Conservation (phyloP, 2,329 filamentous ascomycete genomes). For the Paraconiothyrium sp. region DNA sequence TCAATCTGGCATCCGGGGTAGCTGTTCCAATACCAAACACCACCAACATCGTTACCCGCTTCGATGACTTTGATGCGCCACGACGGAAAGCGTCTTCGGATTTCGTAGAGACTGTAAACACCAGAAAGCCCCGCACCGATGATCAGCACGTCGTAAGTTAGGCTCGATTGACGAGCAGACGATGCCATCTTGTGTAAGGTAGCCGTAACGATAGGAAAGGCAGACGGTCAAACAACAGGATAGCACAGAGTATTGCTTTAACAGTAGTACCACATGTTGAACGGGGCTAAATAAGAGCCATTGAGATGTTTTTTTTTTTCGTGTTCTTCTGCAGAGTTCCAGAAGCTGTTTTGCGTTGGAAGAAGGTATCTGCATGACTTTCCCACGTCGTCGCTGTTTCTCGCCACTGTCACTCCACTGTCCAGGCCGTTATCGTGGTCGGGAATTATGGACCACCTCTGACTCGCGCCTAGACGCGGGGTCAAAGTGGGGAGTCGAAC, state of each 20-base stretch:
- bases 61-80: constrained; percentile 34
- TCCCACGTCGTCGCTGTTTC: neutral
- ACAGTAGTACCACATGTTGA: neutral
- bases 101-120: constrained; percentile 43
- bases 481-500: neutral
- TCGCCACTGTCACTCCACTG: too few species aligned
- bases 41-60: constrained; percentile 44
- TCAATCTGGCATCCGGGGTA: constrained; percentile 51
- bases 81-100: constrained; percentile 35
- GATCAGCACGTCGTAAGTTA: constrained; percentile 29
- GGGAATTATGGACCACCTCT: too few species aligned
- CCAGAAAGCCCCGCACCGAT: constrained; percentile 47
- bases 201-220: neutral
- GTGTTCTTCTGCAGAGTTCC: too few species aligned
- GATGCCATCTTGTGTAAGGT: neutral
- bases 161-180: neutral
- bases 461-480: neutral
- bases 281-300: neutral
- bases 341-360: neutral
- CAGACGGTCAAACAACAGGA: neutral
- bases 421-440: too few species aligned
- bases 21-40: constrained; percentile 42
- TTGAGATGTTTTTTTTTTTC: neutral
- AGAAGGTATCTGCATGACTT: constrained; percentile 12
- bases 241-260: neutral